Evolutionary conservation across 352 stramenopile genomes (phyloP), one percentile per base, ranked within the genome.

Genomic region (Phytophthora pini): DNA sequence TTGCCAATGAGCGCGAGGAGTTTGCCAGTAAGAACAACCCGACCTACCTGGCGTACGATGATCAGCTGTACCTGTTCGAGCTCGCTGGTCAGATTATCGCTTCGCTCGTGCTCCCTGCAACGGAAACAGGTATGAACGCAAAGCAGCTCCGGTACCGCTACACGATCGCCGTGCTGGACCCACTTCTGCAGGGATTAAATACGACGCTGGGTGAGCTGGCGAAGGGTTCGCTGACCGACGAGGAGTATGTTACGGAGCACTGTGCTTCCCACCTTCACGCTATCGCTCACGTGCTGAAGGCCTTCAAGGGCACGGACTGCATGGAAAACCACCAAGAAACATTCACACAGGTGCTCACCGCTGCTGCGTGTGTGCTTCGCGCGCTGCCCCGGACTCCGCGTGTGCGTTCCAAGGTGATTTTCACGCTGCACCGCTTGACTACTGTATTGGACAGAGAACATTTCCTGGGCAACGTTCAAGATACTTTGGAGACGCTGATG

Each of bases 31-130:
- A 79, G 49, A 74, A 79, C 27, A 78, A 82, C 32, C 71, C 80
- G 32, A 83, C 70, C 4, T 84, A 84, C 29, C 74, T 93, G 49
- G 74, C 81, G 1, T 81, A 84, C 44, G 84, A 93, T 29, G 87
- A 95, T 53, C 87, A 93, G 56, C 53, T 95, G 36, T 95, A 95
- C 60, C 71, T 97, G 12, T 97, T 95, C 57, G 87, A 97, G 63
- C 74, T 95, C 1, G 81, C 87, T 5, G 88, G 89, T 5, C 84
- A 95, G 40, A 80, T 97, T 27, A 92, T 97, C 36, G 81, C 86
- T 39, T 87, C 80, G 34, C 72, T 94, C 9, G 61, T 78, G 15
- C 43, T 65, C 8, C 59, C 65, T 6, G 24, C 51, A 40, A 32
- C 68, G 36, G 55, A 71, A 32, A 74, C 55, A 40, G 70, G 60